These are phyloP conservation scores for Schwanniomyces pseudopolymorphus DNA, from an alignment of 805 yeast genomes.

Conservation along the genomic window DNA sequence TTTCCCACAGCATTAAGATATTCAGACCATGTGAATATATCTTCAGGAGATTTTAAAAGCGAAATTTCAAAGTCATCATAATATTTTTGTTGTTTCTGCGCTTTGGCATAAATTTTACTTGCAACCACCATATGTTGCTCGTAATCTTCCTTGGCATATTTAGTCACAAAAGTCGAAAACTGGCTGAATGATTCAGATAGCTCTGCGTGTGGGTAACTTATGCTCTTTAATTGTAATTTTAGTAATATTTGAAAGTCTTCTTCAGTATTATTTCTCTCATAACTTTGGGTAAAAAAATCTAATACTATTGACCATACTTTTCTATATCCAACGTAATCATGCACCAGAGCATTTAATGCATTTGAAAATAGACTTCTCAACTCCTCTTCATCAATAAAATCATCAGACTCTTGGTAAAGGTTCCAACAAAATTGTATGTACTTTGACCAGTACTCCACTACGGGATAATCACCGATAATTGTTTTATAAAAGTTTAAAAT, in stretches of 20 bases:
- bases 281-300: conserved; percentile 5
- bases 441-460: conserved; percentile 17
- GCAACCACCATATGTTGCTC: conserved; percentile 36
- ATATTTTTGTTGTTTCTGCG: conserved; percentile 25
- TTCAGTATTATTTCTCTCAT: conserved; percentile 5
- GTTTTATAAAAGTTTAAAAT: conserved; percentile 14
- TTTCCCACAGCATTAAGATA: conserved; percentile 30
- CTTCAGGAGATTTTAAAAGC: conserved; percentile 15
- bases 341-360: conserved; percentile 20
- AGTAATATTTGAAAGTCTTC: conserved; percentile 17
- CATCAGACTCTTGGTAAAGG: conserved; percentile 1
- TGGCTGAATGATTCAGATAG: conserved; percentile 40
- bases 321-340: conserved; percentile 23
- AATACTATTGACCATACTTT: conserved; percentile 18
- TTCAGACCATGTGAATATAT: conserved; percentile 25
- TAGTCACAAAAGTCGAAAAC: conserved; percentile 42
- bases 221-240: conserved; percentile 26
- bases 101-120: conserved; percentile 25
- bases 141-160: conserved; percentile 26
- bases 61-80: conserved; percentile 37
- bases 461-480: conserved; percentile 19
- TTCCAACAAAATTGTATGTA: conserved; percentile 15
- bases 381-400: conserved; percentile 3
- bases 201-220: conserved; percentile 40
- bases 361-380: conserved; percentile 11